Evolutionary conservation across 345 rosid species (phyloP).

Genomic region (Hevea brasiliensis): DNA sequence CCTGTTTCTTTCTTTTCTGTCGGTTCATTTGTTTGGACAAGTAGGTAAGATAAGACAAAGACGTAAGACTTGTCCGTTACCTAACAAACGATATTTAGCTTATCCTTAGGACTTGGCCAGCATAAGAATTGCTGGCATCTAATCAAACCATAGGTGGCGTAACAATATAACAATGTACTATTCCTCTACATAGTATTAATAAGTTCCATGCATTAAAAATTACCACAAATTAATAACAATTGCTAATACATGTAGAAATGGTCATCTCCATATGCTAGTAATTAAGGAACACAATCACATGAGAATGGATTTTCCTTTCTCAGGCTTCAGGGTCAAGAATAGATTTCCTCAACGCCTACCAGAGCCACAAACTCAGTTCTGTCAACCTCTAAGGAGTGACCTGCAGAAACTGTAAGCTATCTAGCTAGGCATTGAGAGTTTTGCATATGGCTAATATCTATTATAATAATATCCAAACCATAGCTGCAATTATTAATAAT

Average conservation of each 20-base stretch:
- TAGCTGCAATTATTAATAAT: too few species aligned
- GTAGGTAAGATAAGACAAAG: constrained; percentile 18
- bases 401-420: not conserved
- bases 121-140: constrained; percentile 11
- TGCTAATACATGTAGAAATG: not conserved
- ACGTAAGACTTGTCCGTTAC: constrained; percentile 24
- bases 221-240: not conserved
- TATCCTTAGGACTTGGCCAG: constrained; percentile 24
- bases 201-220: constrained; percentile 9
- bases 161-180: not conserved
- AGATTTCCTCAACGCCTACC: not conserved
- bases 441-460: not conserved
- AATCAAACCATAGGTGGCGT: constrained; percentile 12
- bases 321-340: not conserved
- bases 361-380: not conserved
- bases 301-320: not conserved
- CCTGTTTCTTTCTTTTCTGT: constrained; percentile 28
- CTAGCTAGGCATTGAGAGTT: not conserved
- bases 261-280: too few species aligned
- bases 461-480: too few species aligned
- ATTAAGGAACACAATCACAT: not conserved
- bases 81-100: constrained; percentile 21
- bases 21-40: constrained; percentile 11
- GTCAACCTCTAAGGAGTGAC: not conserved
- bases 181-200: not conserved